Percentiles rank a stretch among this genome's conserved stretches.
Evolutionary conservation across 371 early-diverging fungal genomes (phyloP).

Genomic region (Mucor sp.): DNA sequence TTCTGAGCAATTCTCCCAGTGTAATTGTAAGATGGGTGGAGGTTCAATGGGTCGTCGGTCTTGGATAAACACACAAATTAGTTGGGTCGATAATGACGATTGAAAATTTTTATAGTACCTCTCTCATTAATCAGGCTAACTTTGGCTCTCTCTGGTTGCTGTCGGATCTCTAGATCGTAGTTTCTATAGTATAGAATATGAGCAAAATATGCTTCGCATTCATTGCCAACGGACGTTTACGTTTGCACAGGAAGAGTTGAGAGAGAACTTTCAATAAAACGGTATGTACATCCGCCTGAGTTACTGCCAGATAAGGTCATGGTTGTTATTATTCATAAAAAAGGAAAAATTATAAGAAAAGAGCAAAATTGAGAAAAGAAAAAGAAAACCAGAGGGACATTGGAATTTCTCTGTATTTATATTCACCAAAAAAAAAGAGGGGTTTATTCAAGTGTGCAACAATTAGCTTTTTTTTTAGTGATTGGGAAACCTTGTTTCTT

Average conservation of each 20-base stretch:
- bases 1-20: constrained; percentile 35
- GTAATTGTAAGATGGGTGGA: constrained; percentile 49
- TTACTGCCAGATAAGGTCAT: constrained; percentile 5
- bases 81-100: neutral
- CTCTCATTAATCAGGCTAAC: constrained; percentile 31
- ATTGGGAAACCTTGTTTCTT: neutral
- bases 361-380: constrained; percentile 14
- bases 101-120: constrained; percentile 28
- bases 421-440: constrained; percentile 15
- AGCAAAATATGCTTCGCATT: neutral
- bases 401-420: neutral
- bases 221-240: constrained; percentile 13
- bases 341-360: constrained; percentile 8
- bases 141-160: constrained; percentile 31
- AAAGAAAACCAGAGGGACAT: neutral
- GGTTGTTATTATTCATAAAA: neutral
- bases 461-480: neutral
- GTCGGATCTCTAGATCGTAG: constrained; percentile 26
- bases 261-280: constrained; percentile 45
- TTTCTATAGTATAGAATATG: neutral
- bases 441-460: neutral
- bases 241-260: constrained; percentile 33
- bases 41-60: constrained; percentile 55
- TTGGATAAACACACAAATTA: constrained; percentile 5
- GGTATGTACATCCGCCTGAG: constrained; percentile 39